Evolutionary conservation across 768 basidiomycete species (phyloP).

Genomic region (Hygrophorus pudorinus): DNA sequence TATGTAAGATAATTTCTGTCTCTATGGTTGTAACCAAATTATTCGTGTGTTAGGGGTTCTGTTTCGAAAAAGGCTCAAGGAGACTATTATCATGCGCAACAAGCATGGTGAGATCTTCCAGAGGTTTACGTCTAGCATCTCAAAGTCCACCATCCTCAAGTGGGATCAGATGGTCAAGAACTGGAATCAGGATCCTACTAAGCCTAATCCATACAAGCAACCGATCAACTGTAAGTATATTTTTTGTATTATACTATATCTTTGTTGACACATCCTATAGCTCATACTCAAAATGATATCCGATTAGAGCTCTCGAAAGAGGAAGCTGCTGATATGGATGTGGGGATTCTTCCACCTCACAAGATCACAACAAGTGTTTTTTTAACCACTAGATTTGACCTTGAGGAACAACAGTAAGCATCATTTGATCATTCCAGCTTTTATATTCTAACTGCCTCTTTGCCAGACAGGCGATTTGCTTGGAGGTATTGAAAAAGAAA

Average conservation of each 20-base stretch:
- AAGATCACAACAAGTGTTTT: conserved; percentile 9
- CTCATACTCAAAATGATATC: background rate
- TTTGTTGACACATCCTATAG: conserved; percentile 5
- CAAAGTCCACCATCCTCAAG: background rate
- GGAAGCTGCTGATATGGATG: conserved; percentile 6
- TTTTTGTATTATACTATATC: background rate
- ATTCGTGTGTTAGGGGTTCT: background rate
- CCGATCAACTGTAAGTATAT: conserved; percentile 9
- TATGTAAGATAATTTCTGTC: background rate
- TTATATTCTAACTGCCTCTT: background rate
- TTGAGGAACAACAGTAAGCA: conserved; percentile 15
- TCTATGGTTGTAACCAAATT: background rate
- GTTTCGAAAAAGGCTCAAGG: background rate
- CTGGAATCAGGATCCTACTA: conserved; percentile 7
- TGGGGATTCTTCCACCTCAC: conserved; percentile 5
- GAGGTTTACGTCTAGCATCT: background rate
- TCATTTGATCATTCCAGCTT: background rate
- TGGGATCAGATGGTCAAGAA: conserved; percentile 4
- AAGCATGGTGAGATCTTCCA: background rate
- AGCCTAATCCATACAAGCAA: conserved; percentile 7
- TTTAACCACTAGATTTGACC: conserved; percentile 10
- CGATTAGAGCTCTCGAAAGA: conserved; percentile 1
- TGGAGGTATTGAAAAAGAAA: conserved; percentile 4
- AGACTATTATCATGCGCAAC: background rate
- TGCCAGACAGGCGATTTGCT: background rate